These are phyloP conservation scores for Lojkania enalia DNA, from an alignment of 2,329 filamentous ascomycete species.

Conservation along the genomic window DNA sequence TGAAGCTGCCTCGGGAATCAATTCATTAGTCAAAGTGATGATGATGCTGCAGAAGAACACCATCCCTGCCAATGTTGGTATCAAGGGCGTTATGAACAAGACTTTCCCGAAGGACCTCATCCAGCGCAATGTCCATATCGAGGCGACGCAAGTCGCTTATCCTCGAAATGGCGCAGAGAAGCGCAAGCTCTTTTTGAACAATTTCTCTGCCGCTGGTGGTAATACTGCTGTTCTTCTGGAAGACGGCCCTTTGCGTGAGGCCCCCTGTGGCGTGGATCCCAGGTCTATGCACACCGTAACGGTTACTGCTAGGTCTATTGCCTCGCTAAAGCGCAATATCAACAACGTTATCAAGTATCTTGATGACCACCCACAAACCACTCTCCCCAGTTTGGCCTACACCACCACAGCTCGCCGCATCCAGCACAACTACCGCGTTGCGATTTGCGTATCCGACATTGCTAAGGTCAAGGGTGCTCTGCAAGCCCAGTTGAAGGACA, in stretches of 20 bases:
- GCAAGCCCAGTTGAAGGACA: conserved; percentile 53
- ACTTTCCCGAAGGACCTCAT: conserved; percentile 57
- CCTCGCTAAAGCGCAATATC: conserved; percentile 57
- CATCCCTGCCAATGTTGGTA: conserved; percentile 59
- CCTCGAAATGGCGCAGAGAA: conserved; percentile 53
- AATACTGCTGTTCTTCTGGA: conserved; percentile 58
- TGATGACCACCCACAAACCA: conserved; percentile 49
- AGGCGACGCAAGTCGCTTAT: conserved; percentile 50
- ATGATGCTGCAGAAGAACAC: conserved; percentile 59
- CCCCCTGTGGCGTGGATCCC: conserved; percentile 49
- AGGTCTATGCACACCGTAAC: conserved; percentile 53
- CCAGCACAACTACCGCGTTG: conserved; percentile 57
- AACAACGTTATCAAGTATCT: conserved; percentile 52
- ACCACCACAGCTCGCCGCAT: conserved; percentile 58
- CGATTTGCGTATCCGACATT: conserved; percentile 53
- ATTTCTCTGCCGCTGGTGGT: conserved; percentile 58
- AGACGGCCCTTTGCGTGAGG: conserved; percentile 51
- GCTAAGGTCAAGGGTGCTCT: conserved; percentile 51
- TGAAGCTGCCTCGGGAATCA: conserved; percentile 59
- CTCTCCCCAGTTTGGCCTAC: conserved; percentile 55
- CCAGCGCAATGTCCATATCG: conserved; percentile 58
- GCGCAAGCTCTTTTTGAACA: conserved; percentile 57
- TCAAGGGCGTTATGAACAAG: conserved; percentile 60
- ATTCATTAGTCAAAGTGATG: conserved; percentile 57
- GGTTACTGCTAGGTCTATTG: conserved; percentile 56